Evolutionary conservation across 208 protist genomes (phyloP), one percentile per base, ranked within the genome.

Genomic region (Naegleria lovaniensis): DNA sequence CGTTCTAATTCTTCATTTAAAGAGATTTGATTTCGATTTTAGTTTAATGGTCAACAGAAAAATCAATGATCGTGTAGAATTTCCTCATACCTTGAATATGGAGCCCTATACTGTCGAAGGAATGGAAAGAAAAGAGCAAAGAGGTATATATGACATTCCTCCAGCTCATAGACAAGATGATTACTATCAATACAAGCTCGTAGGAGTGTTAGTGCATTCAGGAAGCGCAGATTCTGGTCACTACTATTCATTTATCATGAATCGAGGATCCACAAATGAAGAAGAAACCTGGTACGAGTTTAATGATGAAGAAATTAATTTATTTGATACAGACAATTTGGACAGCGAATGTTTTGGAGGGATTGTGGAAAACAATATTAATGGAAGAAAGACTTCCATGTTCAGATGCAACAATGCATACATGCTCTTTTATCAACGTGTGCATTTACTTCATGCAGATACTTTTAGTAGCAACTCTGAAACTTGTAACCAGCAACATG

Each of bases 11-110:
- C 83, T 97, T 33, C 95, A 97, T 88, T 91, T 96, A 41, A 97
- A 97, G 90, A 91, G 96, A 67, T 97, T 97, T 88, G 96, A 97
- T 93, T 97, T 96, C 90, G 95, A 97, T 91, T 92, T 96, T n/a
- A 94, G 96, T 33, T 40, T 90, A 22, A 95, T 97, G 93, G 91
- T 92, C 59, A 94, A 95, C 84, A 88, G 94, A 6, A 96, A 97
- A 86, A 25, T 97, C 25, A 96, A 97, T 93, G 96, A 97, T 91
- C 48, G 83, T 39, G 93, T 91, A 59, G 92, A 95, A 75, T 97
- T 97, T 90, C 94, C 94, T 43, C 48, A 92, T 36, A 51, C 83
- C 33, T 88, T 98, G 36, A 91, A 98, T 91, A 94, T 98, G 94
- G 85, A 93, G 52, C 95, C 95, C 1, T 97, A 95, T 90, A 97